Conservation (phyloP, 306 rosid genomes). For the Cucumis hystrix region DNA sequence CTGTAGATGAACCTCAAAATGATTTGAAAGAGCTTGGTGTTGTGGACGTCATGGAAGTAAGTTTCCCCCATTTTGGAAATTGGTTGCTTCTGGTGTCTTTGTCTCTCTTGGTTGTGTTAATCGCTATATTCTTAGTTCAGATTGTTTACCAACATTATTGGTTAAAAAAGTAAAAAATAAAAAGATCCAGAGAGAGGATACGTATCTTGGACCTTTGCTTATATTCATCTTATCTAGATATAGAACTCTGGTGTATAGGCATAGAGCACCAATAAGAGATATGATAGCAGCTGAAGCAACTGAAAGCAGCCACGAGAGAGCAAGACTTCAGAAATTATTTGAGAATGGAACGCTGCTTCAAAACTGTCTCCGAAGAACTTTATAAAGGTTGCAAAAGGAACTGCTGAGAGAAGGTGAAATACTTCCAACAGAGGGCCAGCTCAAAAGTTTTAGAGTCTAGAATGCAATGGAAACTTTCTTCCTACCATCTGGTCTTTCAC, state of each 20-base stretch:
- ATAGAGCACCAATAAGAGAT: not conserved
- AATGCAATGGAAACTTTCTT: not conserved
- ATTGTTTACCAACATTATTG: constrained; percentile 4
- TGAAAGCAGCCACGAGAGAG: not conserved
- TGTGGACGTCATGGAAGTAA: constrained; percentile 48
- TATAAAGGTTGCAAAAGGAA: not conserved
- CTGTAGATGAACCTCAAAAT: constrained; percentile 30
- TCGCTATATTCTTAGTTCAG: not conserved
- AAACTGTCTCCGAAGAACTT: not conserved
- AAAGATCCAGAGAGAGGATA: not conserved
- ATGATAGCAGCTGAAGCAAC: not conserved
- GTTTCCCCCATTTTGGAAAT: constrained; percentile 14
- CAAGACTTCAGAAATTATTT: not conserved
- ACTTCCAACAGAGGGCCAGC: not conserved
- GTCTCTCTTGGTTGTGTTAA: not conserved
- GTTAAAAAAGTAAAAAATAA: not conserved
- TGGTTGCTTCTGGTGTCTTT: not conserved
- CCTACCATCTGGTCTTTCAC: not conserved
- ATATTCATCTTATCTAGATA: too few species aligned
- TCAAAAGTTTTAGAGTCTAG: not conserved
- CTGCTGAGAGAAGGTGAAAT: not conserved
- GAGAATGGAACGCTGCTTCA: not conserved
- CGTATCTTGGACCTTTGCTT: too few species aligned
- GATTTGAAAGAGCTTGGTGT: constrained; percentile 29
- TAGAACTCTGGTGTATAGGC: not conserved